phyloP scores from a whole-genome alignment of 257 asterid species.

The Forsythia suspensa region DNA sequence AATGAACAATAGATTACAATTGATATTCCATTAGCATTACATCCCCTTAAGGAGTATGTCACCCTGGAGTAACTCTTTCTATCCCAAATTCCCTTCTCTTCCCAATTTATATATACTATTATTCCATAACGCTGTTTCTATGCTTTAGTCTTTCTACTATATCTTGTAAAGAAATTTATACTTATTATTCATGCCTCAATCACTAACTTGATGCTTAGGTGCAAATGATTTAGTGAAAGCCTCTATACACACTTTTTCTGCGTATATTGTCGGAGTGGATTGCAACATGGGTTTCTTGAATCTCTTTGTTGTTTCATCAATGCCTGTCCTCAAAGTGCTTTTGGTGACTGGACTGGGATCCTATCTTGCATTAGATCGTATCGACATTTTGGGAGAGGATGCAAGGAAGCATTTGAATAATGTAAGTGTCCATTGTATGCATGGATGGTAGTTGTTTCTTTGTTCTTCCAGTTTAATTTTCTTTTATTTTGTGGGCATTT shows the following conservation, averaged over 20 bases:
- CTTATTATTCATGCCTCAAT: background rate
- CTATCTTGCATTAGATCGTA: constrained; percentile 55
- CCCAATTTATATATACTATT: too few relatives aligned
- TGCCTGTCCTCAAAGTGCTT: constrained; percentile 81
- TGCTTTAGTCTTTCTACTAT: background rate
- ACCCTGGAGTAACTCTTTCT: background rate
- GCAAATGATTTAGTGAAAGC: background rate
- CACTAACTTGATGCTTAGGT: background rate
- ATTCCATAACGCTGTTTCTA: background rate
- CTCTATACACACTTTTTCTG: background rate
- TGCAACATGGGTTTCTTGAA: constrained; percentile 61
- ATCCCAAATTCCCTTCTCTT: background rate
- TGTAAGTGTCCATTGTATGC: constrained; percentile 35
- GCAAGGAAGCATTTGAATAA: constrained; percentile 85
- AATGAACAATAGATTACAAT: background rate
- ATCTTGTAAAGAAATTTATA: background rate
- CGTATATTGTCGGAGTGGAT: background rate
- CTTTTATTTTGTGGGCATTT: background rate
- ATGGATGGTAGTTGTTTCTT: background rate
- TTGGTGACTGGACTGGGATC: constrained; percentile 79
- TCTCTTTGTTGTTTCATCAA: constrained; percentile 69
- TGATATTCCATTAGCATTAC: background rate
- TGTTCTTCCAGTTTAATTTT: background rate
- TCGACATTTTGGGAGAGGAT: constrained; percentile 63
- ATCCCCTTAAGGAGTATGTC: background rate